These are phyloP conservation scores for Jamesozyma hellenica DNA, from an alignment of 805 yeast species.

Conservation along the genomic window DNA sequence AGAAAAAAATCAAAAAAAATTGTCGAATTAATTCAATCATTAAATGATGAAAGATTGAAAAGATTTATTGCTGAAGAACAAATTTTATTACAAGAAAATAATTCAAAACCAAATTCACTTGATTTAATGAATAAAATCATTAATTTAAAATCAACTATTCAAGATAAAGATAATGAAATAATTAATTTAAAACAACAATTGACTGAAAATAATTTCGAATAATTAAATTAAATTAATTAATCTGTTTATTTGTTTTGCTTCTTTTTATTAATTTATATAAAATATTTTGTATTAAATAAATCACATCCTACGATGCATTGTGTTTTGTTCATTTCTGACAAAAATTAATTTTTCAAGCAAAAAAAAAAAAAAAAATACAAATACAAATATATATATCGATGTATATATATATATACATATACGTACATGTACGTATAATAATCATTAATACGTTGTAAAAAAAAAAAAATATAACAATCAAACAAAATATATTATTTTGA, in stretches of 20 bases:
- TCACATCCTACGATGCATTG: not conserved
- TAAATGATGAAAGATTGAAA: constrained; percentile 55
- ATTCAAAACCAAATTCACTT: constrained; percentile 42
- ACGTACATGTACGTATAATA: too few relatives aligned
- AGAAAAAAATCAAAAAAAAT: constrained; percentile 36
- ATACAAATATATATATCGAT: too few relatives aligned
- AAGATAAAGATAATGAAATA: constrained; percentile 41
- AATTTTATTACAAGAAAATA: constrained; percentile 45
- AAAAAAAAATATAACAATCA: too few relatives aligned
- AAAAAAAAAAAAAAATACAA: too few relatives aligned
- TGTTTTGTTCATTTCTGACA: too few relatives aligned
- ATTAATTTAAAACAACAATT: constrained; percentile 22
- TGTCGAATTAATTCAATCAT: constrained; percentile 42
- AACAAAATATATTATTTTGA: too few relatives aligned
- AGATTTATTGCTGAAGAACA: constrained; percentile 67
- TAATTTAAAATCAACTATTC: constrained; percentile 38
- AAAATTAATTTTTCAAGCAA: too few relatives aligned
- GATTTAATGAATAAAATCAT: constrained; percentile 49
- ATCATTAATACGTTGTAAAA: too few relatives aligned
- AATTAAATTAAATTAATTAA: not conserved
- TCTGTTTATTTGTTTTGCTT: not conserved
- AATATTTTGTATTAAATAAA: too few relatives aligned
- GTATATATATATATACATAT: too few relatives aligned
- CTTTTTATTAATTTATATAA: not conserved
- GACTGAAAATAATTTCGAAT: not conserved